These are phyloP conservation scores for Fusarium setosum DNA, from an alignment of 2,329 filamentous ascomycete genomes.

Conservation along the genomic window DNA sequence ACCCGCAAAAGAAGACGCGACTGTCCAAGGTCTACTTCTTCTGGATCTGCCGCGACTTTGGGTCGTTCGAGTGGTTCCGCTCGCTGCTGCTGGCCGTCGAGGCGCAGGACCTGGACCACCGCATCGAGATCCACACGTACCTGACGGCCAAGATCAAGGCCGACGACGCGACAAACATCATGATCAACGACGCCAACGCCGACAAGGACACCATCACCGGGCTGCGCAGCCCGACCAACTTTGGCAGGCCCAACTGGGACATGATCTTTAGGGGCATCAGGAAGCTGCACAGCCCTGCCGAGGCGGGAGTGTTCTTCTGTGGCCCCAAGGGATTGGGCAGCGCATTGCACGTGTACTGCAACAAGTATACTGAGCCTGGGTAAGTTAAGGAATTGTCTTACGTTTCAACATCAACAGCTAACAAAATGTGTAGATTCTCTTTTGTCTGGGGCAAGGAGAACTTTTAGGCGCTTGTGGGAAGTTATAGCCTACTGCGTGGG, in stretches of 20 bases:
- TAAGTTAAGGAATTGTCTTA: constrained; percentile 57
- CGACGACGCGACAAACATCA: constrained; percentile 89
- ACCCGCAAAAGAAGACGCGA: constrained; percentile 81
- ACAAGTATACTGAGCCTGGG: constrained; percentile 87
- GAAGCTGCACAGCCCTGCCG: constrained; percentile 79
- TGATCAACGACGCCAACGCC: constrained; percentile 90
- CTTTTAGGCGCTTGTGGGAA: constrained; percentile 45
- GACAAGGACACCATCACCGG: constrained; percentile 89
- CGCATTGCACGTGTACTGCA: constrained; percentile 83
- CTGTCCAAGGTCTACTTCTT: constrained; percentile 92
- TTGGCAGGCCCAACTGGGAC: constrained; percentile 89
- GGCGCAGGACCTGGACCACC: constrained; percentile 83
- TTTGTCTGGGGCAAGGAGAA: constrained; percentile 79
- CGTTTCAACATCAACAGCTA: constrained; percentile 35
- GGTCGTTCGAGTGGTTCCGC: constrained; percentile 90
- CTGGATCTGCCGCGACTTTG: constrained; percentile 91
- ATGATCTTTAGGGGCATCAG: constrained; percentile 88
- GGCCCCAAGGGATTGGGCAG: constrained; percentile 84
- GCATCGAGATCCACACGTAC: constrained; percentile 91
- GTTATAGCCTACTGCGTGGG: background rate
- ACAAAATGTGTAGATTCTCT: constrained; percentile 61
- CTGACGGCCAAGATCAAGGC: constrained; percentile 88
- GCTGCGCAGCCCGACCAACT: constrained; percentile 84
- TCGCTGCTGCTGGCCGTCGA: constrained; percentile 87
- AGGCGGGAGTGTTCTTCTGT: constrained; percentile 87